Evolutionary conservation across 2,329 filamentous ascomycete species (phyloP).

Genomic region (Fusarium begoniae): DNA sequence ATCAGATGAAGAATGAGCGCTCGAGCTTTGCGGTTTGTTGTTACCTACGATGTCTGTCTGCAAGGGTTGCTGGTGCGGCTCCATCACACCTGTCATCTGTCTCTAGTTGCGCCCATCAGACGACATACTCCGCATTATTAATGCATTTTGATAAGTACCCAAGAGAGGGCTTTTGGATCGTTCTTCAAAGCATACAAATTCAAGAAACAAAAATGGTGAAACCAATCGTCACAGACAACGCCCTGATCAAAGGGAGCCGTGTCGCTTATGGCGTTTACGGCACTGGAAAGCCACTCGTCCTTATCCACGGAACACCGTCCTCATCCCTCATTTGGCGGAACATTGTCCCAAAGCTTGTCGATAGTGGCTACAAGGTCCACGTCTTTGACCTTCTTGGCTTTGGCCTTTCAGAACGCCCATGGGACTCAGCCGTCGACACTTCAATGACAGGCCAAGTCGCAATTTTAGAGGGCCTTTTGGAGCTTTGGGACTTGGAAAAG

Average conservation of each 20-base stretch:
- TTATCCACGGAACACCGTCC: constrained; percentile 48
- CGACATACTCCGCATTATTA: constrained; percentile 30
- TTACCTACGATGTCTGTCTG: neutral
- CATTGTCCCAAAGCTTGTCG: constrained; percentile 37
- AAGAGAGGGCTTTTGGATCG: accelerated
- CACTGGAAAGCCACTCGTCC: constrained; percentile 39
- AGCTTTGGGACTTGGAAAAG: constrained; percentile 40
- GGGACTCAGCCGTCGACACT: constrained; percentile 42
- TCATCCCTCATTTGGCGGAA: constrained; percentile 49
- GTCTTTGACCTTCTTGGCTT: constrained; percentile 47
- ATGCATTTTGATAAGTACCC: constrained; percentile 13
- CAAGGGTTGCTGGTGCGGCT: neutral
- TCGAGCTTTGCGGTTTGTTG: neutral
- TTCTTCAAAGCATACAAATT: neutral
- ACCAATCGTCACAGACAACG: constrained; percentile 41
- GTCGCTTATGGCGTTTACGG: constrained; percentile 45
- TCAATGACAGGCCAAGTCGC: constrained; percentile 47
- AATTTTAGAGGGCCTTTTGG: constrained; percentile 41
- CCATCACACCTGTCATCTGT: neutral
- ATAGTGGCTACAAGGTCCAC: constrained; percentile 39
- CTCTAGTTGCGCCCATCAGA: constrained; percentile 23
- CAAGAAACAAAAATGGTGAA: constrained; percentile 7
- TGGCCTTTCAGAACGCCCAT: constrained; percentile 46
- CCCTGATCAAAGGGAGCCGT: constrained; percentile 39
- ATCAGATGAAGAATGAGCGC: too few relatives aligned